phyloP scores from a whole-genome alignment of 805 yeast species.

The Allodekkera sacchari region DNA sequence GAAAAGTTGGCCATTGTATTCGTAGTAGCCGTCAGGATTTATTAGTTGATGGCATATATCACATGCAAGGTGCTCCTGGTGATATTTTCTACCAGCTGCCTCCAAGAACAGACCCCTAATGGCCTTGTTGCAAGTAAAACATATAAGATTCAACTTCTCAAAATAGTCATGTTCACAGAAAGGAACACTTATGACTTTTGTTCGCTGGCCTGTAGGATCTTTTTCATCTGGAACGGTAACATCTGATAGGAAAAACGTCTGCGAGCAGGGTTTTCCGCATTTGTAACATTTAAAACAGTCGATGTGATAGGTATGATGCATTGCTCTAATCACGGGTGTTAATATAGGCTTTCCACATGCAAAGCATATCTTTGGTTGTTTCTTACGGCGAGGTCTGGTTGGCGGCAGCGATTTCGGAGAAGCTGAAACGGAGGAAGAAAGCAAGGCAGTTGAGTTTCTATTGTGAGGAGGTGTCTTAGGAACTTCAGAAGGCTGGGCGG shows the following conservation, averaged over 20 bases:
- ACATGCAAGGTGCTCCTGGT: slow-evolving; percentile 92
- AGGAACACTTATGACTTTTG: slow-evolving; percentile 28
- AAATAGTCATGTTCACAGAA: slow-evolving; percentile 93
- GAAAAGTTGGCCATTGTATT: slow-evolving; percentile 71
- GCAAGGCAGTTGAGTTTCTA: not conserved
- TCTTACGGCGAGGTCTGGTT: slow-evolving; percentile 7
- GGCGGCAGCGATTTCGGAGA: slow-evolving; percentile 4
- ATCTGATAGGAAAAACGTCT: slow-evolving; percentile 83
- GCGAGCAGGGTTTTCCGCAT: slow-evolving; percentile 73
- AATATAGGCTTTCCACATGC: slow-evolving; percentile 45
- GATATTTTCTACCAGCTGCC: slow-evolving; percentile 86
- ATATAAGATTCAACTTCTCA: slow-evolving; percentile 74
- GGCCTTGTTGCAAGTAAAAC: slow-evolving; percentile 78
- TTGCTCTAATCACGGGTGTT: slow-evolving; percentile 82
- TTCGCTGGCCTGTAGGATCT: not conserved
- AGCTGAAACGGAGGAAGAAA: slow-evolving; percentile 2
- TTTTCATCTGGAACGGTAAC: slow-evolving; percentile 13
- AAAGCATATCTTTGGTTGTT: slow-evolving; percentile 35
- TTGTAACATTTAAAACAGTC: slow-evolving; percentile 83
- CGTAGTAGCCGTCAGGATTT: slow-evolving; percentile 89
- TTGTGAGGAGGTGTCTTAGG: not conserved
- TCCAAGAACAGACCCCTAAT: slow-evolving; percentile 90
- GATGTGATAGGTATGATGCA: slow-evolving; percentile 72
- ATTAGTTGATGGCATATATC: slow-evolving; percentile 78
- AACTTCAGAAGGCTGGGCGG: not conserved